These are phyloP conservation scores for Neckera pumila DNA, from an alignment of 225 moss, liverwort and hornwort genomes.

Conservation along the genomic window DNA sequence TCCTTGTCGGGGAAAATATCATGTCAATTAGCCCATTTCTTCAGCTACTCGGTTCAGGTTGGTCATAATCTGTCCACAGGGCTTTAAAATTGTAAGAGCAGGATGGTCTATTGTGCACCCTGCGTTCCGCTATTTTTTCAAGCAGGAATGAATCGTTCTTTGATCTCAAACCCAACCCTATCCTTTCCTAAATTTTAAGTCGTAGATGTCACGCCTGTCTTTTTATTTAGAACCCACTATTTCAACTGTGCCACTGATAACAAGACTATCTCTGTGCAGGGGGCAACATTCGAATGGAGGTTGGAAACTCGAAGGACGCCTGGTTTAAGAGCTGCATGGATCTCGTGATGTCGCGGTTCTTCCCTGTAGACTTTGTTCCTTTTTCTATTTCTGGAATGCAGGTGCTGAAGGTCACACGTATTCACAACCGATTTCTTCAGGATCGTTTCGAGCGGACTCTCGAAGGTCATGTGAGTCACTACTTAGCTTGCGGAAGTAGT, in stretches of 20 bases:
- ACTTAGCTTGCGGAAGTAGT: neutral
- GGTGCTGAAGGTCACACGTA: slow-evolving; percentile 83
- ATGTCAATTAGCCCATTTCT: neutral
- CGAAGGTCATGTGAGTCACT: slow-evolving; percentile 55
- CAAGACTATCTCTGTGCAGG: slow-evolving; percentile 23
- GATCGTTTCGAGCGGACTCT: slow-evolving; percentile 67
- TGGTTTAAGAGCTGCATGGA: slow-evolving; percentile 93
- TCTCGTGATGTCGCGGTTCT: slow-evolving; percentile 77
- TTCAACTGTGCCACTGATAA: neutral
- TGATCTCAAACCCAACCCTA: neutral
- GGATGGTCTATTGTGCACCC: neutral
- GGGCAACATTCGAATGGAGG: slow-evolving; percentile 92
- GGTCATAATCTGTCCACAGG: neutral
- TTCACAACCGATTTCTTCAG: slow-evolving; percentile 87
- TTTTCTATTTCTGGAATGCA: slow-evolving; percentile 72
- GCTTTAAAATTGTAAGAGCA: neutral
- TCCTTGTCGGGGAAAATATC: neutral
- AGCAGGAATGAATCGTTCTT: neutral
- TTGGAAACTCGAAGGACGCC: slow-evolving; percentile 60
- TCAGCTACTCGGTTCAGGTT: neutral
- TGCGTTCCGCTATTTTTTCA: neutral
- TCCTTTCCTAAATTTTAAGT: neutral
- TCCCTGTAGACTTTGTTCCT: slow-evolving; percentile 59
- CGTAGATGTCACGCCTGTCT: neutral
- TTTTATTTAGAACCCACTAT: neutral